These are phyloP conservation scores for Curvularia hawaiiensis DNA, from an alignment of 2,329 filamentous ascomycete genomes.

Conservation along the genomic window DNA sequence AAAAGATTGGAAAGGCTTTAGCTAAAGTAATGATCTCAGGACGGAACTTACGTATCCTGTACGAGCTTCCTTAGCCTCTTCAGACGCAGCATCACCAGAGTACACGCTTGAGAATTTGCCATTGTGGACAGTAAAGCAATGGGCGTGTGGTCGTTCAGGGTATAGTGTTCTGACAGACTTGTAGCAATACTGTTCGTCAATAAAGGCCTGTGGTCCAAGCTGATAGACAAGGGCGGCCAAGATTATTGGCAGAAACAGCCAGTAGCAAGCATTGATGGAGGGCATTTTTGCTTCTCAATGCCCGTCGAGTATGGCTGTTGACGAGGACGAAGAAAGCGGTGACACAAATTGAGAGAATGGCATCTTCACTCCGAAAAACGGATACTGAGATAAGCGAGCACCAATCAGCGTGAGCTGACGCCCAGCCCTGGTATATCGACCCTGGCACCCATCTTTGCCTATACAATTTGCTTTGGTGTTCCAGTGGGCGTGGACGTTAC, in stretches of 20 bases:
- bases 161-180: constrained; percentile 53
- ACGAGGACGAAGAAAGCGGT: not conserved
- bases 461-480: not conserved
- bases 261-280: constrained; percentile 27
- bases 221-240: constrained; percentile 39
- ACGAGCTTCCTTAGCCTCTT: constrained; percentile 21
- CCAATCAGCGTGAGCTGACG: not conserved
- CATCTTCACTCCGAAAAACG: not conserved
- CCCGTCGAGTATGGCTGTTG: not conserved
- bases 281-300: constrained; percentile 25
- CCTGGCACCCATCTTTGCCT: not conserved
- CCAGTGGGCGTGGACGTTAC: not conserved
- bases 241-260: constrained; percentile 32
- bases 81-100: constrained; percentile 34
- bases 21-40: too few relatives aligned
- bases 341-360: not conserved
- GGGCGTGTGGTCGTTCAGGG: constrained; percentile 40
- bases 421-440: not conserved
- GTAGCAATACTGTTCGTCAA: constrained; percentile 49
- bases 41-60: constrained; percentile 54
- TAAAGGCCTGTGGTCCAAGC: constrained; percentile 25
- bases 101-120: constrained; percentile 54
- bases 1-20: too few relatives aligned
- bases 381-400: constrained; percentile 7
- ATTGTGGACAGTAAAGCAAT: constrained; percentile 62